Evolutionary conservation across 345 rosid genomes (phyloP).

Genomic region (Eucalyptus tenuipes): DNA sequence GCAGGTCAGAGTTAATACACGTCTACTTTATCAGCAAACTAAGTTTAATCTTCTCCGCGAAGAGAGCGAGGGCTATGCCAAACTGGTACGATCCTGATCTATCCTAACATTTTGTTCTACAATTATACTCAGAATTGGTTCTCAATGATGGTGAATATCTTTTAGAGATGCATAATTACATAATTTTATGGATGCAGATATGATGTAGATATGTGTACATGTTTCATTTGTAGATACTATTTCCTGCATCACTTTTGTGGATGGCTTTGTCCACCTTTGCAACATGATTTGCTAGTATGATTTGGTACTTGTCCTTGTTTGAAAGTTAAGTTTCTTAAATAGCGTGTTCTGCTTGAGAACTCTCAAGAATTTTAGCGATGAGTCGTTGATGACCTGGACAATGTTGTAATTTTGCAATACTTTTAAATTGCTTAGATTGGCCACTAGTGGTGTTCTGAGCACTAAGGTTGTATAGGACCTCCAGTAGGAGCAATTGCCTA

Average conservation of each 20-base stretch:
- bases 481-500: background rate
- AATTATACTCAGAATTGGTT: background rate
- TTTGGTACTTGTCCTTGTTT: background rate
- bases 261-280: background rate
- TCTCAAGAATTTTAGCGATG: background rate
- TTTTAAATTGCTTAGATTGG: background rate
- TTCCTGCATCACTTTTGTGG: background rate
- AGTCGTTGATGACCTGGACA: background rate
- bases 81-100: slow-evolving; percentile 48
- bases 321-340: background rate
- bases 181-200: background rate
- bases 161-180: background rate
- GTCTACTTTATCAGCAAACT: slow-evolving; percentile 96
- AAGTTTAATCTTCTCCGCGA: slow-evolving; percentile 97
- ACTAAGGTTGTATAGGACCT: background rate
- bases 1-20: slow-evolving; percentile 97
- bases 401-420: background rate
- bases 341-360: background rate
- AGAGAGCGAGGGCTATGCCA: slow-evolving; percentile 99
- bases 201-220: background rate
- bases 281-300: background rate
- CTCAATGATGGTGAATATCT: background rate
- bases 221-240: background rate
- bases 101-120: background rate
- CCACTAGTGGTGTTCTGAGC: background rate